Evolutionary conservation across 352 stramenopile species (phyloP).

Genomic region (Phytophthora agathidicida): DNA sequence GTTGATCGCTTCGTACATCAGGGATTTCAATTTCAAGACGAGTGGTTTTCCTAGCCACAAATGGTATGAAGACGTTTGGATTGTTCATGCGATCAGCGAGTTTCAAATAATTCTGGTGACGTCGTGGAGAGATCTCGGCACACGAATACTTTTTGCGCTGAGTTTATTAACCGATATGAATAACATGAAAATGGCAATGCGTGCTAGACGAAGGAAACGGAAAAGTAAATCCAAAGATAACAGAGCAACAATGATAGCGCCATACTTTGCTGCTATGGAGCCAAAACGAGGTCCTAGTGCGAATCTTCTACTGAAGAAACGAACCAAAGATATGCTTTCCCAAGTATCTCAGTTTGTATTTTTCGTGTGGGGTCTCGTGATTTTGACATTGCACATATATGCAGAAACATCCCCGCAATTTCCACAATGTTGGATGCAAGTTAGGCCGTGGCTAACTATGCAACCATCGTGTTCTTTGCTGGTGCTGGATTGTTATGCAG

Average conservation of each 20-base stretch:
- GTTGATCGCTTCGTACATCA: slow-evolving; percentile 16
- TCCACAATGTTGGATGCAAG: slow-evolving; percentile 33
- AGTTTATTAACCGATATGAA: slow-evolving; percentile 40
- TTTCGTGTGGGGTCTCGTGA: slow-evolving; percentile 22
- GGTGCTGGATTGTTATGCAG: slow-evolving; percentile 19
- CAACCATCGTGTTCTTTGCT: slow-evolving; percentile 25
- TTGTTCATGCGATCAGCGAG: slow-evolving; percentile 32
- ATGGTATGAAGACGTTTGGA: slow-evolving; percentile 33
- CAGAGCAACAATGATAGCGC: slow-evolving; percentile 2
- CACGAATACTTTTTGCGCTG: slow-evolving; percentile 23
- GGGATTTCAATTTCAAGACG: slow-evolving; percentile 3
- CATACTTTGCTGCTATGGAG: slow-evolving; percentile 4
- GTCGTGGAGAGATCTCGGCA: slow-evolving; percentile 23
- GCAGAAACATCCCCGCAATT: slow-evolving; percentile 7
- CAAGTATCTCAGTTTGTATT: slow-evolving; percentile 13
- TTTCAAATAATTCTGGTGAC: slow-evolving; percentile 36
- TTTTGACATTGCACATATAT: slow-evolving; percentile 27
- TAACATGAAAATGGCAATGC: slow-evolving; percentile 23
- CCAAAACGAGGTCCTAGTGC: background rate
- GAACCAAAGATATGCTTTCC: background rate
- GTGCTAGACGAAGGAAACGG: background rate
- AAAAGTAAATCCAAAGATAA: background rate
- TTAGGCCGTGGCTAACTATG: slow-evolving; percentile 13
- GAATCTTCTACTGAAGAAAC: background rate
- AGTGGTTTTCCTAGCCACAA: slow-evolving; percentile 11